Evolutionary conservation across 2,329 filamentous ascomycete genomes (phyloP).

Genomic region (Fusarium phyllophilum): DNA sequence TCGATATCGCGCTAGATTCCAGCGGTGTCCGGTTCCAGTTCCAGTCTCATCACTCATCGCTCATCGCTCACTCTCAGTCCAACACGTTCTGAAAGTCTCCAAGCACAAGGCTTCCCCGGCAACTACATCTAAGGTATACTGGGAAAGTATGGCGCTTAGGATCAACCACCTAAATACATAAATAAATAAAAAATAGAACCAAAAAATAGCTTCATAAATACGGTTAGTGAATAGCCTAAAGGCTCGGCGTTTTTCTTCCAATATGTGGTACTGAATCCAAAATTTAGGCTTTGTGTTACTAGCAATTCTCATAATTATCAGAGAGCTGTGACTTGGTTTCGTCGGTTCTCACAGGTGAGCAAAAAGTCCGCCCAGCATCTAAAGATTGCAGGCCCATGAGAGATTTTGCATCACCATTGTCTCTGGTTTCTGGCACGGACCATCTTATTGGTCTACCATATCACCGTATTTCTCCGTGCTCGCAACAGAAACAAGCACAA

Average conservation of each 20-base stretch:
- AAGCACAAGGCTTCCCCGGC: conserved; percentile 17
- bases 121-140: background rate
- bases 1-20: conserved; percentile 28
- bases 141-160: background rate
- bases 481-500: background rate
- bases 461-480: conserved; percentile 22
- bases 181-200: no score
- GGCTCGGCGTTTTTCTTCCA: background rate
- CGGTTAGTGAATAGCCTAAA: background rate
- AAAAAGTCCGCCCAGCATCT: conserved; percentile 23
- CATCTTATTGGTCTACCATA: conserved; percentile 30
- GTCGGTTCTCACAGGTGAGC: conserved; percentile 19
- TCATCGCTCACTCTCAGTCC: conserved; percentile 20
- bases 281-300: background rate
- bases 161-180: background rate
- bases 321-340: background rate
- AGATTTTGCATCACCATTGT: conserved; percentile 37
- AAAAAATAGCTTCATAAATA: background rate
- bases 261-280: background rate
- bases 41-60: background rate
- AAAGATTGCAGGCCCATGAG: conserved; percentile 11
- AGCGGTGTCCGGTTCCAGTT: conserved; percentile 8
- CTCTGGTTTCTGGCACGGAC: conserved; percentile 36
- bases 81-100: conserved; percentile 5
- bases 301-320: background rate